Percentiles rank a stretch among this genome's conserved stretches.
Evolutionary conservation across 2,329 filamentous ascomycete species (phyloP).

Genomic region (Lasiodiplodia citricola): DNA sequence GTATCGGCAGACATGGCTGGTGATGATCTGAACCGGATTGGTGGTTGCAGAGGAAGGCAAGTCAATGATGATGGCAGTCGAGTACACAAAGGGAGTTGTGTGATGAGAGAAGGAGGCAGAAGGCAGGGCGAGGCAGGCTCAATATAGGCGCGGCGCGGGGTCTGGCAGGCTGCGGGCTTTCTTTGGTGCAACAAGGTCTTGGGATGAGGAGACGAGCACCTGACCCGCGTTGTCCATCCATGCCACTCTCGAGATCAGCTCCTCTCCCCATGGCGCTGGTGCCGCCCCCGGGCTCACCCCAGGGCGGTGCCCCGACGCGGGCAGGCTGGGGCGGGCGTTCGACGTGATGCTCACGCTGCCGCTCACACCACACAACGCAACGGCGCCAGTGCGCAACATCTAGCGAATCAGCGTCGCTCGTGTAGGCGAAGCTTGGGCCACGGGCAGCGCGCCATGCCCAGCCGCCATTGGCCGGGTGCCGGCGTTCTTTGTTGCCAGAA

Average conservation of each 20-base stretch:
- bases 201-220: constrained; percentile 27
- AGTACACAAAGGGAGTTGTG: constrained; percentile 12
- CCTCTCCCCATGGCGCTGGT: background rate
- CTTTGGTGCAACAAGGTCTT: constrained; percentile 25
- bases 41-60: background rate
- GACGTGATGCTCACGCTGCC: constrained; percentile 24
- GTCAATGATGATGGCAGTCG: constrained; percentile 9
- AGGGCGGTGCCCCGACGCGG: constrained; percentile 1
- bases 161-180: constrained; percentile 24
- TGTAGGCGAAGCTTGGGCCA: constrained; percentile 13
- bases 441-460: background rate
- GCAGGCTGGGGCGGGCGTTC: background rate
- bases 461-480: constrained; percentile 8
- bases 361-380: constrained; percentile 25
- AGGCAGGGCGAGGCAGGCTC: constrained; percentile 24
- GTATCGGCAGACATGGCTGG: constrained; percentile 27
- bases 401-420: constrained; percentile 16
- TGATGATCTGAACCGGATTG: constrained; percentile 3
- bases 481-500: constrained; percentile 6
- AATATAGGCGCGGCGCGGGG: constrained; percentile 25
- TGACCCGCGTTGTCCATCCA: constrained; percentile 14
- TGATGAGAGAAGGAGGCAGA: background rate
- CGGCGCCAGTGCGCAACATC: constrained; percentile 2
- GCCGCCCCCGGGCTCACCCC: constrained; percentile 15
- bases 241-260: constrained; percentile 2